Conservation (phyloP, 2,329 filamentous ascomycete genomes). For the Diplodia sapinea region DNA sequence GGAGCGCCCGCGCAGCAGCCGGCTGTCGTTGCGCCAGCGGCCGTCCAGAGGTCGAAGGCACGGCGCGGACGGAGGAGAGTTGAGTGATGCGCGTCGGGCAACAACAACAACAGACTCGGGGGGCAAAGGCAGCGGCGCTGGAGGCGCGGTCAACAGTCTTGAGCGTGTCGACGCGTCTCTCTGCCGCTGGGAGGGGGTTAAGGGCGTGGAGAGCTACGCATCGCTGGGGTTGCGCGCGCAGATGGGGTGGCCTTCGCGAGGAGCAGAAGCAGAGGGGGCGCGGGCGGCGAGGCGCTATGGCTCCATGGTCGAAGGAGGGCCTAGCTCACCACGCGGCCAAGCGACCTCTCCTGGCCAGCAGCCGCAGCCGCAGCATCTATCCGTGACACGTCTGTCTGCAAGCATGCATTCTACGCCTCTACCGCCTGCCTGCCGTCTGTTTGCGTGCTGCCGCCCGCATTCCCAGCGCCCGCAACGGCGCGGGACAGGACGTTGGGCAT, state of each 20-base stretch:
- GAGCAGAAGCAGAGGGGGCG: conserved; percentile 30
- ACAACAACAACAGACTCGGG: conserved; percentile 19
- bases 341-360: conserved; percentile 25
- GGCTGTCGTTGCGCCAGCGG: conserved; percentile 20
- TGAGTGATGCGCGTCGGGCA: conserved; percentile 8
- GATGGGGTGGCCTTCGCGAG: conserved; percentile 24
- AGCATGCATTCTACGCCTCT: conserved; percentile 5
- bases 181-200: conserved; percentile 28
- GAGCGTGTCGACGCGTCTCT: conserved; percentile 29
- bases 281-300: conserved; percentile 21
- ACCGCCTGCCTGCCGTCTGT: background rate
- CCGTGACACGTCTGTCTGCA: conserved; percentile 22
- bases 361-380: conserved; percentile 16
- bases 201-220: conserved; percentile 27
- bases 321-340: conserved; percentile 24
- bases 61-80: background rate
- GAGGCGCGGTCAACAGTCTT: conserved; percentile 25
- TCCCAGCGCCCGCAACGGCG: conserved; percentile 8
- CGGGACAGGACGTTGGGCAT: conserved; percentile 8
- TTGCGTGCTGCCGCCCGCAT: background rate
- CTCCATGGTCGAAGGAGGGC: conserved; percentile 13
- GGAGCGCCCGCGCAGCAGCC: conserved; percentile 15
- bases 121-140: conserved; percentile 20
- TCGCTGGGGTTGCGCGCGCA: conserved; percentile 30
- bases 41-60: background rate